Base-by-base conservation (phyloP, 2,329 filamentous ascomycete genomes). In the Sporothrix brunneoviolacea region DNA sequence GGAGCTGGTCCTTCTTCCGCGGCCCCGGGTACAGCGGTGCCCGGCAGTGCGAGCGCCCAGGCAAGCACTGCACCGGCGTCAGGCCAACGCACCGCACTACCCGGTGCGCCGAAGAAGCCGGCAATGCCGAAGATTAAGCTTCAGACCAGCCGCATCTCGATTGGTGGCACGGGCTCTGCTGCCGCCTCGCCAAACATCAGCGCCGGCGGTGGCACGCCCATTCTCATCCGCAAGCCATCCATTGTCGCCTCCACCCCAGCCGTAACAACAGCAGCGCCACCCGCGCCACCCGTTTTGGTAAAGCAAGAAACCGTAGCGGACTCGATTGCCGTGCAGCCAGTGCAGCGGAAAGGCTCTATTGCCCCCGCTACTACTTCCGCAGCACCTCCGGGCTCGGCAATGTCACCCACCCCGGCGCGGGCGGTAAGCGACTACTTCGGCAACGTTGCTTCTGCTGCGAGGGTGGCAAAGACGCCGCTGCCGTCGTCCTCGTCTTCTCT, bases 311-410 rank as follows among this genome's bases (percentile, higher is more conserved):
- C 39, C 9, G 43, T 40, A 8, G 53, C 51, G 8, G 60, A 63
- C 49, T 61, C 61, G 1, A 64, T 62, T 13, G 47, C 60, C 2
- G 59, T 60, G n/a, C 55, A 56, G 30, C 55, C 58, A n/a, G 30
- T 56, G 8, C 49, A 50, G 13, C 56, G 58, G 16, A 28, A 55
- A 32, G 37, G 40, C 28, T 28, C 46, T 7, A n/a, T 21, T 1
- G 36, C 39, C 4, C 33, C 39, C 4, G 18, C 46, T 4, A n/a
- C 22, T 1, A 30, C 39, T 4, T 33, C 39, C 4, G 18, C 45
- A 3, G 27, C 52, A 13, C n/a, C n/a, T n/a, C 43, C 3, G 13
- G n/a, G n/a, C 21, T 32, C 4, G 35, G 21, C 33, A 27, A 13
- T 3, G 45, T 16, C 28, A 52, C 48, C 24, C 24, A 10, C 24